Conservation (phyloP, 306 rosid genomes). For the Elaeagnus macrophylla region DNA sequence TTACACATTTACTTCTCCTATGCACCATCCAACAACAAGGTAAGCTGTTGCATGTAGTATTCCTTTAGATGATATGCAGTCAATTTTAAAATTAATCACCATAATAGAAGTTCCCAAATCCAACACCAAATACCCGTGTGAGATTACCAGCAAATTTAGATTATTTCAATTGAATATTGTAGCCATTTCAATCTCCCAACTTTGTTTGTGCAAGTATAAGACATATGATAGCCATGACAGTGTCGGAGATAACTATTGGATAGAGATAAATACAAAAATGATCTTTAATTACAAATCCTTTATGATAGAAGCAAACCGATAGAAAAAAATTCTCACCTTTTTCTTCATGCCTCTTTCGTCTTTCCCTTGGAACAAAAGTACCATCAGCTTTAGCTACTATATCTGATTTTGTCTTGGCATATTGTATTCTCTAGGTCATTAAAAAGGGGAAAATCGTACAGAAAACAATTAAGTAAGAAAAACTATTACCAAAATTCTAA, state of each 20-base stretch:
- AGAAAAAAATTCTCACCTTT: slow-evolving; percentile 41
- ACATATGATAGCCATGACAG: neutral
- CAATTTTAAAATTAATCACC: no score
- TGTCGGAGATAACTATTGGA: neutral
- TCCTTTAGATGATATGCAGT: no score
- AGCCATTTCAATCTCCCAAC: neutral
- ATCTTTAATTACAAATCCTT: neutral
- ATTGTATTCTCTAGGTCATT: slow-evolving; percentile 65
- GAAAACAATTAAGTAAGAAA: neutral
- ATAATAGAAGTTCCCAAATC: no score
- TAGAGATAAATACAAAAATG: neutral
- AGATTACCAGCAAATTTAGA: no score
- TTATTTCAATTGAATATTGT: no score
- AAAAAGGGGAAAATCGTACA: no score
- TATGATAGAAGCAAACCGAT: neutral
- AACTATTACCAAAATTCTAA: neutral
- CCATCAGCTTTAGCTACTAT: slow-evolving; percentile 75
- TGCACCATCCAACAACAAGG: no score
- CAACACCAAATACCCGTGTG: no score
- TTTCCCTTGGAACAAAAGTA: slow-evolving; percentile 78
- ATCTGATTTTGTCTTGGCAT: slow-evolving; percentile 89
- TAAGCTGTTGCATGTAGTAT: no score
- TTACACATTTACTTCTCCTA: no score
- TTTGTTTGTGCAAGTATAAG: neutral
- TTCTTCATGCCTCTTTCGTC: slow-evolving; percentile 76